Evolutionary conservation across 768 basidiomycete species (phyloP).

Genomic region (Termitomyces sp.): DNA sequence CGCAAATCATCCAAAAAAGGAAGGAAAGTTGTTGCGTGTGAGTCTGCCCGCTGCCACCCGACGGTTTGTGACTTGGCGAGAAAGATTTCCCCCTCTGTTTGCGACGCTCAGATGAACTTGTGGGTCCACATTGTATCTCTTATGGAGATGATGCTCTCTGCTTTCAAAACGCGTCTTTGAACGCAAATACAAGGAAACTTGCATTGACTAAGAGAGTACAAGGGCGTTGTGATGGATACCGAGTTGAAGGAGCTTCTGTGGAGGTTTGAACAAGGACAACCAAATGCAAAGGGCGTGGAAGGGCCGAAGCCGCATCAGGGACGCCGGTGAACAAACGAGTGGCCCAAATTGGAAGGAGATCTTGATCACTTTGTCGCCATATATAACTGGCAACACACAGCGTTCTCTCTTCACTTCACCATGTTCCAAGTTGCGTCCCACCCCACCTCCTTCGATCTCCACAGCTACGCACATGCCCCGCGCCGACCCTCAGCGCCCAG

Average conservation of each 20-base stretch:
- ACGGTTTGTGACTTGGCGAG: not conserved
- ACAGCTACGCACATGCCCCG: slow-evolving; percentile 30
- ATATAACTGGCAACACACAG: slow-evolving; percentile 20
- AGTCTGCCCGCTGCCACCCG: not conserved
- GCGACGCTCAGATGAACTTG: slow-evolving; percentile 3
- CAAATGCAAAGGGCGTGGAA: slow-evolving; percentile 20
- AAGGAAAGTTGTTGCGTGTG: not conserved
- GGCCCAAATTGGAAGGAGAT: slow-evolving; percentile 30
- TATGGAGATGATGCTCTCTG: slow-evolving; percentile 1
- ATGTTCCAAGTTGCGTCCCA: slow-evolving; percentile 50
- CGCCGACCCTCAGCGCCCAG: slow-evolving; percentile 17
- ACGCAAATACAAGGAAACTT: slow-evolving; percentile 5
- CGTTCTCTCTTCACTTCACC: slow-evolving; percentile 3
- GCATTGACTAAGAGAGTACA: slow-evolving; percentile 15
- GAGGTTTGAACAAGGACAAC: slow-evolving; percentile 22
- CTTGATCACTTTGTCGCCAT: slow-evolving; percentile 28
- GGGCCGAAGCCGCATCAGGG: slow-evolving; percentile 9
- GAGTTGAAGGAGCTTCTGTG: slow-evolving; percentile 7
- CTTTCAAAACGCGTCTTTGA: not conserved
- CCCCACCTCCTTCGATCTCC: slow-evolving; percentile 33
- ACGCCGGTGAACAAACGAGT: slow-evolving; percentile 32
- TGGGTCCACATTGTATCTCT: slow-evolving; percentile 13
- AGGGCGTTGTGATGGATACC: slow-evolving; percentile 25
- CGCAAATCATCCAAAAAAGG: slow-evolving; percentile 3
- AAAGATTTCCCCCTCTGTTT: not conserved